phyloP scores from a whole-genome alignment of 2,329 filamentous ascomycete genomes.

The Beauveria rudraprayagi region DNA sequence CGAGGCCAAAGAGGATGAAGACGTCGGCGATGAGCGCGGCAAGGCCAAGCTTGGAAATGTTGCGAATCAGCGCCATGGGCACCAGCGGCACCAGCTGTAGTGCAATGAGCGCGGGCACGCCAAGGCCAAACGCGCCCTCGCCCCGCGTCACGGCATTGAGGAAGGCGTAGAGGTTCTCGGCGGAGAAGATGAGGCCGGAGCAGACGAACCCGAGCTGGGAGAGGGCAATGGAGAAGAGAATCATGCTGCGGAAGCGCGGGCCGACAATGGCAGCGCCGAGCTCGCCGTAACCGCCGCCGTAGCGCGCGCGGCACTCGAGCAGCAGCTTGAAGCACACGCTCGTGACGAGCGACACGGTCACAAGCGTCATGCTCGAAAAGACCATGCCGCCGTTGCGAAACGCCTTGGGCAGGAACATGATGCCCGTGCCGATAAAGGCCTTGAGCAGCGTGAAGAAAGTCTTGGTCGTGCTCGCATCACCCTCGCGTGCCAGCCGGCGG shows the following conservation, averaged over 20 bases:
- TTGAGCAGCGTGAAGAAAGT: constrained; percentile 74
- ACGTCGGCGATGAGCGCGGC: constrained; percentile 62
- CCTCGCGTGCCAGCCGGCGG: constrained; percentile 34
- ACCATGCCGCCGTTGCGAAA: constrained; percentile 71
- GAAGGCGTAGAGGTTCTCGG: constrained; percentile 65
- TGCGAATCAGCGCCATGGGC: constrained; percentile 61
- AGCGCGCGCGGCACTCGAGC: constrained; percentile 54
- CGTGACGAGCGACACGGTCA: constrained; percentile 57
- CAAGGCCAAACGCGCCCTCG: constrained; percentile 42
- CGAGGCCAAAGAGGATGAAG: constrained; percentile 62
- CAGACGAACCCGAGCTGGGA: constrained; percentile 75
- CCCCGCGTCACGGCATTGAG: constrained; percentile 50
- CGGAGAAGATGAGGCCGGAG: constrained; percentile 68
- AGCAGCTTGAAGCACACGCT: constrained; percentile 66
- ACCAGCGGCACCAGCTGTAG: constrained; percentile 58
- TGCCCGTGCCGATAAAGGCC: constrained; percentile 71
- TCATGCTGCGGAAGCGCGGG: constrained; percentile 52
- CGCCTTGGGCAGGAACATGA: constrained; percentile 74
- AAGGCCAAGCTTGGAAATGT: constrained; percentile 66
- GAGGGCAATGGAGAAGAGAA: constrained; percentile 62
- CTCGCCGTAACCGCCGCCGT: constrained; percentile 67
- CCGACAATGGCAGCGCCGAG: constrained; percentile 61
- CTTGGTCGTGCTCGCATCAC: constrained; percentile 60
- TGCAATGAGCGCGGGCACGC: constrained; percentile 49
- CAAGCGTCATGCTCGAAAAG: constrained; percentile 62